Base-by-base conservation (phyloP, 1,139 yeast species). In the Geotrichum macrosporum region DNA sequence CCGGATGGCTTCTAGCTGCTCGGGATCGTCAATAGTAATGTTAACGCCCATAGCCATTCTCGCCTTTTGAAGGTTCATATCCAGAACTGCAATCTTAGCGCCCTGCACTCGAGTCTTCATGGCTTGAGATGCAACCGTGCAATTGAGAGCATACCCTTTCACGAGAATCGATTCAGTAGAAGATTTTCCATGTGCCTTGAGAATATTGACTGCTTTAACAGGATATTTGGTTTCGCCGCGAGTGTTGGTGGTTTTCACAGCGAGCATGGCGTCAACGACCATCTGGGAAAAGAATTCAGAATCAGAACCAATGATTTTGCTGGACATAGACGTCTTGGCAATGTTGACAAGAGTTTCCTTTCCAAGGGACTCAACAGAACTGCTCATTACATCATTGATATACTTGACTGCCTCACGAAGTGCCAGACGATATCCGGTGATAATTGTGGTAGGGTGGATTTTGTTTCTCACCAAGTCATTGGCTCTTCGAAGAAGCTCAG, bases 21-120 rank as follows among this genome's bases (percentile, higher is more conserved):
- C 96, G 36, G 99, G 98, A 65, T 94, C 97, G 59, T 87, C 95
- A 61, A 94, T 87, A 63, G 92, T 89, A 65, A 94, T 86, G 67
- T 89, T 95, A 47, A 94, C 97, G 46, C 99, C 99, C 81, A 94
- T 81, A 33, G 97, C 96, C 97, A 94, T 88, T 66, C 89, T 80
- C 6, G 96, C 92, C 67, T 89, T 92, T 67, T 94, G 98, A 63
- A 94, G 73, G 67, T 94, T 92, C 69, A 94, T 79, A 68, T 94
- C 99, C 62, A 94, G 75, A 57, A 92, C 83, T 3, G 98, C 99
- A 62, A 94, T 87, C 63, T 83, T 85, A 44, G 95, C 95, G 56
- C 76, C 75, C 44, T 73, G 68, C 44, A 94, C 71, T 42, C 76
- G 73, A 60, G 85, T 87, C 55, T 78, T 75, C 98, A 94, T 94